These are phyloP conservation scores for Hirsutella minnesotensis DNA, from an alignment of 2,329 filamentous ascomycete species.

Conservation along the genomic window DNA sequence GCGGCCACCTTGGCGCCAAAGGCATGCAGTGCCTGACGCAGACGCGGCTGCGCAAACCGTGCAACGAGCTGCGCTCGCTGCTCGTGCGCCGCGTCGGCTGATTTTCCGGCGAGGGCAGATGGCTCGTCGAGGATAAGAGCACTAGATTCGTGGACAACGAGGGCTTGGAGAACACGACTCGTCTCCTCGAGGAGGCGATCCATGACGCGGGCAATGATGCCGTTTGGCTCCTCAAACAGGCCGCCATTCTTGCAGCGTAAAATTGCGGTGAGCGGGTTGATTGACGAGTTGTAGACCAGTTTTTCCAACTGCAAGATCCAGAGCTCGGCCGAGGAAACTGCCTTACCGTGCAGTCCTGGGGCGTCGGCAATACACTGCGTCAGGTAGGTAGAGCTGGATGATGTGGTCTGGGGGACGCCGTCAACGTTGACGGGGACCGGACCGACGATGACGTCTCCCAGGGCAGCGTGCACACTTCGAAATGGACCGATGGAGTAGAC, in stretches of 20 bases:
- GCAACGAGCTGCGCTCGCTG: neutral
- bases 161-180: slow-evolving; percentile 54
- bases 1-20: slow-evolving; percentile 35
- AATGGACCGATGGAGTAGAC: slow-evolving; percentile 39
- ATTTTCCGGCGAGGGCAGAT: too few species aligned
- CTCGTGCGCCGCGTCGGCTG: neutral
- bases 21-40: slow-evolving; percentile 33
- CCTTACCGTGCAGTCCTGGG: slow-evolving; percentile 27
- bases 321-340: slow-evolving; percentile 30
- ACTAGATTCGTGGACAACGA: slow-evolving; percentile 48
- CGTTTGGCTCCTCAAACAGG: slow-evolving; percentile 46
- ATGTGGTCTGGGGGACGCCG: neutral
- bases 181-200: slow-evolving; percentile 64
- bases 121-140: slow-evolving; percentile 22
- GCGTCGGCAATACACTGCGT: slow-evolving; percentile 27
- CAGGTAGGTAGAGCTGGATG: slow-evolving; percentile 22
- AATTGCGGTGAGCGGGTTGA: slow-evolving; percentile 78
- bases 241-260: slow-evolving; percentile 69
- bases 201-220: slow-evolving; percentile 45
- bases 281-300: slow-evolving; percentile 64
- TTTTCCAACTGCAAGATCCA: slow-evolving; percentile 70
- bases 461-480: slow-evolving; percentile 38
- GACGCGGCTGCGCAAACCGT: slow-evolving; percentile 28
- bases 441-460: slow-evolving; percentile 35
- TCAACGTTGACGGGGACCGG: slow-evolving; percentile 19